Evolutionary conservation across 345 rosid species (phyloP).

Genomic region (Salix dunnii): DNA sequence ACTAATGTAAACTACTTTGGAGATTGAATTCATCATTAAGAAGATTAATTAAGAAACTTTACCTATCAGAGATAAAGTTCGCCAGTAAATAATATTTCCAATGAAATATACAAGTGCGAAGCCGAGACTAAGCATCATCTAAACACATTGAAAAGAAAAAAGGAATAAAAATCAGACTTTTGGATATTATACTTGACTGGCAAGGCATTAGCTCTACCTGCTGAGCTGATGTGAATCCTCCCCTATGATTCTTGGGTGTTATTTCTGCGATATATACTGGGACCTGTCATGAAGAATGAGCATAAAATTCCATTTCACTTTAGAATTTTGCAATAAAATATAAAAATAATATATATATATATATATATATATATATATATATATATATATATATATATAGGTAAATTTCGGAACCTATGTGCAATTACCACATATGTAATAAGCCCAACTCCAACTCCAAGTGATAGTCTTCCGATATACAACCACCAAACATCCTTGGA

Average conservation of each 20-base stretch:
- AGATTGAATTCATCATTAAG: background rate
- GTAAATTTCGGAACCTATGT: too few species aligned
- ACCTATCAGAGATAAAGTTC: constrained; percentile 29
- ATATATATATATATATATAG: too few species aligned
- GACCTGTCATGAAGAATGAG: background rate
- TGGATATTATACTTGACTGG: background rate
- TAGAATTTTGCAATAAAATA: background rate
- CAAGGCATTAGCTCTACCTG: constrained; percentile 10
- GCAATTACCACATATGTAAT: constrained; percentile 38
- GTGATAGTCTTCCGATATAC: constrained; percentile 34
- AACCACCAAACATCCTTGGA: constrained; percentile 35
- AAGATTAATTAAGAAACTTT: background rate
- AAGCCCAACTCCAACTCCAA: constrained; percentile 42
- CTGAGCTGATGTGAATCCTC: constrained; percentile 23
- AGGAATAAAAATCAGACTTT: too few species aligned
- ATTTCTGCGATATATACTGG: constrained; percentile 33
- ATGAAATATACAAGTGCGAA: constrained; percentile 17
- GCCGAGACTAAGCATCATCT: constrained; percentile 28
- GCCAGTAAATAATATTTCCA: constrained; percentile 35
- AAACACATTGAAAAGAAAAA: background rate
- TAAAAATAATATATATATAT: background rate
- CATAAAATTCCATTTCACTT: background rate
- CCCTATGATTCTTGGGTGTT: constrained; percentile 24
- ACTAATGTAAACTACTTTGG: background rate
- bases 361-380: background rate